These are phyloP conservation scores for Sungouiozyma ichnusensis DNA, from an alignment of 805 yeast genomes.

Conservation along the genomic window DNA sequence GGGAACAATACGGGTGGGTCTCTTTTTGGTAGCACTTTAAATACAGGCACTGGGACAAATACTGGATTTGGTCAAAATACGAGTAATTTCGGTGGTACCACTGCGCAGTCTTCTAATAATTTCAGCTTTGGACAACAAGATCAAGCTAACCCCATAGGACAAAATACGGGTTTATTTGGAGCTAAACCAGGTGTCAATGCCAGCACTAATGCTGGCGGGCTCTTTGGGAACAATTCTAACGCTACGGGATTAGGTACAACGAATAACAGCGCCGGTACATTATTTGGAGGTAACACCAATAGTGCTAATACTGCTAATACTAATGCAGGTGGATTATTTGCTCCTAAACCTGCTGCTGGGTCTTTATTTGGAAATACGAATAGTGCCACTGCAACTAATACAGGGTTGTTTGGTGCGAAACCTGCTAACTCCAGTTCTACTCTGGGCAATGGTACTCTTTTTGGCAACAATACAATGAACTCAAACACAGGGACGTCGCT, in stretches of 20 bases:
- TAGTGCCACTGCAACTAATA: slow-evolving; percentile 13
- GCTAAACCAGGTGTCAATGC: slow-evolving; percentile 4
- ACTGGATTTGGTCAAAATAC: slow-evolving; percentile 11
- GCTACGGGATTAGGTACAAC: not conserved
- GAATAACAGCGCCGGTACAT: slow-evolving; percentile 4
- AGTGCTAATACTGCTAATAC: slow-evolving; percentile 6
- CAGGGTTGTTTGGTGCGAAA: slow-evolving; percentile 29
- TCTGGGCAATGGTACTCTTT: slow-evolving; percentile 2
- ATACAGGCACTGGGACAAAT: slow-evolving; percentile 13
- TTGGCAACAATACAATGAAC: slow-evolving; percentile 5
- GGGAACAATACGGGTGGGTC: slow-evolving; percentile 2
- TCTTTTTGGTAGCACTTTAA: slow-evolving; percentile 14
- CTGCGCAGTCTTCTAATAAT: slow-evolving; percentile 27
- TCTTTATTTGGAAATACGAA: slow-evolving; percentile 26
- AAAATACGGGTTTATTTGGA: slow-evolving; percentile 8
- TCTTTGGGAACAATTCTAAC: slow-evolving; percentile 2
- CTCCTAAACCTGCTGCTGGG: slow-evolving; percentile 10
- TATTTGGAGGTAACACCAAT: slow-evolving; percentile 8
- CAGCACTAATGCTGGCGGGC: slow-evolving; percentile 1
- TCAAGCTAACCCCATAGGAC: not conserved
- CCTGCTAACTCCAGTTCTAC: slow-evolving; percentile 11
- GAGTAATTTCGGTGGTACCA: slow-evolving; percentile 21
- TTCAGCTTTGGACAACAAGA: not conserved
- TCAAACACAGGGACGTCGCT: not conserved
- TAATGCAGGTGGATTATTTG: slow-evolving; percentile 8